These are phyloP conservation scores for Citrus sp. DNA, from an alignment of 345 rosid species.

Conservation along the genomic window DNA sequence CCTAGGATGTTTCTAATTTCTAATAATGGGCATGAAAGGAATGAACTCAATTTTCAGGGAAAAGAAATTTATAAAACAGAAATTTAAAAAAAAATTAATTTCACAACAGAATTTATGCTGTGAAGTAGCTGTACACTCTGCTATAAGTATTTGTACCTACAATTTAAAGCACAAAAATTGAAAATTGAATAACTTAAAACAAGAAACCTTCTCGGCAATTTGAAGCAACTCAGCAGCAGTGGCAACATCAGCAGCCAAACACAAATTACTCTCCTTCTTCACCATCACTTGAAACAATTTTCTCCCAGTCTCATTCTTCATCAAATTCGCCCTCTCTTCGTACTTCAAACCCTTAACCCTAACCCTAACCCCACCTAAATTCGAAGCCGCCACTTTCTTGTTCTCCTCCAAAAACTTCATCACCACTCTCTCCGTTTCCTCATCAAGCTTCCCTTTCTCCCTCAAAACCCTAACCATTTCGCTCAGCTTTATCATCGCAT, in stretches of 20 bases:
- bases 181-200: background rate
- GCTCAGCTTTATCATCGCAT: constrained; percentile 63
- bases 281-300: constrained; percentile 79
- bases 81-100: too few species aligned
- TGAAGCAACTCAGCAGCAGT: constrained; percentile 87
- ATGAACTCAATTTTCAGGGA: too few species aligned
- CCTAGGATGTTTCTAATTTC: background rate
- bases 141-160: background rate
- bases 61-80: too few species aligned
- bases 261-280: constrained; percentile 81
- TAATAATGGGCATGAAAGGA: too few species aligned
- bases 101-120: background rate
- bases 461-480: constrained; percentile 87
- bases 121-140: background rate
- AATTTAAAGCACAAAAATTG: background rate
- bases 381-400: constrained; percentile 61
- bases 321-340: constrained; percentile 61
- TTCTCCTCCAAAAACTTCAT: constrained; percentile 77
- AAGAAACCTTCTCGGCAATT: constrained; percentile 70
- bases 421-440: constrained; percentile 55
- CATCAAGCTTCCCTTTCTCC: constrained; percentile 73
- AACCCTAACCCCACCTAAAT: constrained; percentile 23
- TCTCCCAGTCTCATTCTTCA: constrained; percentile 75
- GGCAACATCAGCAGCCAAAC: constrained; percentile 95
- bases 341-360: constrained; percentile 49